Conservation (phyloP, 2,329 filamentous ascomycete genomes). For the Trichoderma semiorbis region DNA sequence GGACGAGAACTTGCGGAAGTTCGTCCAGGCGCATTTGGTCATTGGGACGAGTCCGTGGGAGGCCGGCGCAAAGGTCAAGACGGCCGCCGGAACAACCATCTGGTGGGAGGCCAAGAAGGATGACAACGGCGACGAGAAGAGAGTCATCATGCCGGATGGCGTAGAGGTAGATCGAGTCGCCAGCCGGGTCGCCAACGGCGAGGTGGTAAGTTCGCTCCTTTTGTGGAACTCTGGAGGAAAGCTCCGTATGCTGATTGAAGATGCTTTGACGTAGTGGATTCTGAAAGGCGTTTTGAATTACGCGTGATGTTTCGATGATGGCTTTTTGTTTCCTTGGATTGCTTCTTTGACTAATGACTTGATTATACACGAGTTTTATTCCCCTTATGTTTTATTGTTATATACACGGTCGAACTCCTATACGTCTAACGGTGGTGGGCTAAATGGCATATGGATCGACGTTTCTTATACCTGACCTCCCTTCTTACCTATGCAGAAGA, state of each 20-base stretch:
- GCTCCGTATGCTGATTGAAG: background rate
- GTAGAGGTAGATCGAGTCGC: constrained; percentile 74
- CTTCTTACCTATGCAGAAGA: background rate
- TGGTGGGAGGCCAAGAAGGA: constrained; percentile 70
- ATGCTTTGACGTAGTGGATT: constrained; percentile 54
- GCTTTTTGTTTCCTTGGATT: background rate
- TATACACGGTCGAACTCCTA: background rate
- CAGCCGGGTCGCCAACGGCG: constrained; percentile 78
- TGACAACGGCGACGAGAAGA: constrained; percentile 49
- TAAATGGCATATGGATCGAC: background rate
- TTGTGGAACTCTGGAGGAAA: background rate
- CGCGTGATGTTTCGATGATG: constrained; percentile 19
- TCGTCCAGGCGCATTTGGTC: constrained; percentile 84
- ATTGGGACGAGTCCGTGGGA: constrained; percentile 71
- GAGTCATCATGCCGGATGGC: constrained; percentile 73
- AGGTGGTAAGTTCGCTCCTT: constrained; percentile 54
- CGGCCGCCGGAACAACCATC: constrained; percentile 60
- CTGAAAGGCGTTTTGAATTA: constrained; percentile 52
- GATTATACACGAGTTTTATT: background rate
- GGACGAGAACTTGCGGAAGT: constrained; percentile 68
- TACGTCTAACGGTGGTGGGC: background rate
- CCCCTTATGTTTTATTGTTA: background rate
- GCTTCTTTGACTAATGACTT: background rate
- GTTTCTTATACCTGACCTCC: background rate
- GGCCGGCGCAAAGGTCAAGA: constrained; percentile 62